Base-by-base conservation (phyloP, 768 basidiomycete species). In the Hypsizygus marmoreus region DNA sequence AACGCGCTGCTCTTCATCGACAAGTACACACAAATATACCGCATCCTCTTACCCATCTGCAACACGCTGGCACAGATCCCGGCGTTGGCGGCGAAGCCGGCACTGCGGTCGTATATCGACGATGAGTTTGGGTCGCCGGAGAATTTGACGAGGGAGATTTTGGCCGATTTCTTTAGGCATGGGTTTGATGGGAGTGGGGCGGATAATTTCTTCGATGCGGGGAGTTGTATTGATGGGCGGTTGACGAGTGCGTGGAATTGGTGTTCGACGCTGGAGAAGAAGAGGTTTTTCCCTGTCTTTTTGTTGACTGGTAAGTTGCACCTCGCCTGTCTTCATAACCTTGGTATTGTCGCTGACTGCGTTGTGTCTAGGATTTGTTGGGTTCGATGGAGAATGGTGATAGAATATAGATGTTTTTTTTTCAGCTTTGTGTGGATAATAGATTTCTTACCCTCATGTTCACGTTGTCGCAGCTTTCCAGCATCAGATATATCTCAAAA, bases 191-290 rank as follows among this genome's bases (percentile, higher is more conserved):
- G 91, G 1, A 89, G 87, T 19, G 91, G 91, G n/a, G 91, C 90
- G 3, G 90, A 91, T 59, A 91, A 90, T 63, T 91, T 89, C 71
- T 91, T 86, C 61, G 90, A 92, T 60, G 91, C 90, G 29, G 89
- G 91, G 13, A 89, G 86, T 51, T 81, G 79, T 54, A 91, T 92
- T 54, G 90, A 92, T 57, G 90, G 90, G 10, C 76, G 91, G 3
- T 65, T 93, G 57, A 93, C 91, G 23, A 91, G 88, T 62, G 91
- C 91, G 4, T 93, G 91, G 91, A 91, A 93, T 61, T 93, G 91
- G 91, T 93, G 91, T 68, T 82, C 84, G 38, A 76, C 74, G 35
- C 64, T 93, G 54, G 91, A 92, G 72, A 93, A 91, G 73, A 93
- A 93, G 69, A 72, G 82, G 38, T 93, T 82, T 60, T 91, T 91